A percentile compares a stretch with the other conserved stretches of the same genome.
These are phyloP conservation scores for Pulveroboletus ravenelii DNA, from an alignment of 768 basidiomycete genomes.

Conservation along the genomic window DNA sequence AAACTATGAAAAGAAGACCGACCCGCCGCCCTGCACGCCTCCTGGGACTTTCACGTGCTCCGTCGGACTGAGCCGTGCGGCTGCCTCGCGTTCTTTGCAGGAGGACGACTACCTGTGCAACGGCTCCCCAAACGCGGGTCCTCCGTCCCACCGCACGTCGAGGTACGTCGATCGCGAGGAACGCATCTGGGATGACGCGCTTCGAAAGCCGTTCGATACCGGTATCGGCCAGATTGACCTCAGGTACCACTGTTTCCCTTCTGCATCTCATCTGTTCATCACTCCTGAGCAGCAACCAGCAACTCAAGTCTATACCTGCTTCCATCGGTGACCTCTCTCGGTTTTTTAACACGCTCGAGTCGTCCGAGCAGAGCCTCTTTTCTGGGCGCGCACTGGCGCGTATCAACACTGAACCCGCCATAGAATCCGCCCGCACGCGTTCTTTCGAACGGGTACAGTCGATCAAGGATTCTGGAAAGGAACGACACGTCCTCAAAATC, in stretches of 20 bases:
- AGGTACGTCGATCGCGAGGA: slow-evolving; percentile 30
- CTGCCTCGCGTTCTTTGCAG: slow-evolving; percentile 19
- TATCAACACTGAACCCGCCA: slow-evolving; percentile 32
- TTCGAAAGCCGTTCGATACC: slow-evolving; percentile 41
- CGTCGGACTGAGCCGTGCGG: slow-evolving; percentile 13
- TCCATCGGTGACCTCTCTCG: slow-evolving; percentile 42
- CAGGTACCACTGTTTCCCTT: slow-evolving; percentile 37
- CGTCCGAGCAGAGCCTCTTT: slow-evolving; percentile 27
- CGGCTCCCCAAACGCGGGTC: slow-evolving; percentile 8
- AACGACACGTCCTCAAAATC: slow-evolving; percentile 50
- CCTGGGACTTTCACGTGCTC: slow-evolving; percentile 16
- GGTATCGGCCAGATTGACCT: slow-evolving; percentile 50
- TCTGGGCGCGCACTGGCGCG: slow-evolving; percentile 30
- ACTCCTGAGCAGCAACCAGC: slow-evolving; percentile 28
- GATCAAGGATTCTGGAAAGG: slow-evolving; percentile 32
- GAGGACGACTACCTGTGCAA: slow-evolving; percentile 22
- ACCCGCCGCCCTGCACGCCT: slow-evolving; percentile 20
- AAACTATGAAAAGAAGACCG: slow-evolving; percentile 39
- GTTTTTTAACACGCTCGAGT: slow-evolving; percentile 42
- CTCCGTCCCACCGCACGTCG: slow-evolving; percentile 9
- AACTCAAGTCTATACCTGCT: slow-evolving; percentile 47
- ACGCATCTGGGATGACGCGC: slow-evolving; percentile 46
- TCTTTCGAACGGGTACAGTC: slow-evolving; percentile 27
- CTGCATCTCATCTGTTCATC: slow-evolving; percentile 10
- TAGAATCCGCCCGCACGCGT: slow-evolving; percentile 17